Base-by-base conservation (phyloP, 2,329 filamentous ascomycete species). In the Bipolaris oryzae region DNA sequence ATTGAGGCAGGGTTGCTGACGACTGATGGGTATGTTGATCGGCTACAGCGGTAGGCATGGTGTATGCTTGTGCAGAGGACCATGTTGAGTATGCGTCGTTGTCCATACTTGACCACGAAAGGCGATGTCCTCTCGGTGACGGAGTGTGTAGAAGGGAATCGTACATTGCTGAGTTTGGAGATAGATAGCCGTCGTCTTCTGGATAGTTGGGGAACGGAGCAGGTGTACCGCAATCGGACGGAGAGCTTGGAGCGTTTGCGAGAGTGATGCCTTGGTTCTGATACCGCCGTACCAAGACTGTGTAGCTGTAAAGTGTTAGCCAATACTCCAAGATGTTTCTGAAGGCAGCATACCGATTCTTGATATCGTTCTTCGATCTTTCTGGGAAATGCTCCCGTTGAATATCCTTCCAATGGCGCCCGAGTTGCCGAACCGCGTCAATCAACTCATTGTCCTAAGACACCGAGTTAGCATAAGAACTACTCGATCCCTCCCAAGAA, bases 321-420 rank as follows among this genome's bases (percentile, higher is more conserved):
- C 28, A 5, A 28, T 20, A 5, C 15, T 10, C 34, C 13, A 7
- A 21, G 1, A 41, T 18, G 3, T 16, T n/a, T 21, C 3, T 20
- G 20, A 16, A 23, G 33, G 35, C 5, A 50, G 41, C 62, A 38
- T 61, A 76, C 69, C 76, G 68, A 46, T 78, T 78, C 51, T 77
- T 78, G 50, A 78, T 72, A 25, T 70, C 71, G 28, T 76, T 75
- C 50, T 75, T 77, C 1, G 76, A 76, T 16, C 76, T 67, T 2
- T 69, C 69, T 7, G 71, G 73, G 33, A 78, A 76, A 33, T 73
- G 63, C 7, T 66, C 62, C 5, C 65, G 60, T 41, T 74, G 67
- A 21, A 78, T 77, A 31, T 74, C 70, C 50, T 75, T 76, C 76
- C 76, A 78, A 54, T 76, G 73, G 10, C 75, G 67, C 10, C 76